phyloP scores from a whole-genome alignment of 1,284 basidiomycete genomes.

The Cystobasidium slooffiae region DNA sequence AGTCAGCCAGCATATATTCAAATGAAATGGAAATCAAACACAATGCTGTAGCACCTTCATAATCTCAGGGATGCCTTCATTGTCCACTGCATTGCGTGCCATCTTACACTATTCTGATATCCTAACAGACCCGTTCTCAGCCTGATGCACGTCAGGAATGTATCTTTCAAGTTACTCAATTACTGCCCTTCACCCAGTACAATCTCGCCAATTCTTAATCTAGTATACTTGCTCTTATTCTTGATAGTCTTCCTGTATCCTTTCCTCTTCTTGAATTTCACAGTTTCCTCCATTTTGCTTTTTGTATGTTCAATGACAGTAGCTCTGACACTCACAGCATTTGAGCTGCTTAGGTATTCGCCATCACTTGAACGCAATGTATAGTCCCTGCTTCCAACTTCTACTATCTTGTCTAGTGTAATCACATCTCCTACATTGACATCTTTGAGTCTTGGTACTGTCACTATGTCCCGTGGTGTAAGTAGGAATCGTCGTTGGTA shows the following conservation, averaged over 20 bases:
- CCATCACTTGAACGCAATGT: conserved; percentile 68
- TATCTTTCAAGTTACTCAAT: no score
- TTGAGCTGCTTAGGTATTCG: conserved; percentile 59
- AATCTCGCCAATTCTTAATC: conserved; percentile 59
- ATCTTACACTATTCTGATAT: no score
- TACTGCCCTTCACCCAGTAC: conserved; percentile 10
- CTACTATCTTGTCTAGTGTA: conserved; percentile 81
- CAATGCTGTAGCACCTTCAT: no score
- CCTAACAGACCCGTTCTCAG: no score
- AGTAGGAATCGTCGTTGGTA: conserved; percentile 86
- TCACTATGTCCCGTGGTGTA: conserved; percentile 85
- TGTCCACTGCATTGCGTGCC: no score
- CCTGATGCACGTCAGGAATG: neutral
- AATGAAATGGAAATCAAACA: no score
- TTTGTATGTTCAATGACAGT: conserved; percentile 97
- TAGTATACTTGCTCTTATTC: conserved; percentile 92
- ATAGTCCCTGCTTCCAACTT: conserved; percentile 92
- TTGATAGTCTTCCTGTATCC: conserved; percentile 82
- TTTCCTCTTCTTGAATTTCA: conserved; percentile 98
- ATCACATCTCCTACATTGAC: conserved; percentile 83
- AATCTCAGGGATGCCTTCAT: no score
- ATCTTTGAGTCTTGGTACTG: conserved; percentile 82
- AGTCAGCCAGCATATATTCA: no score
- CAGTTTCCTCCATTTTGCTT: conserved; percentile 82
- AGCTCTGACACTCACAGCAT: conserved; percentile 73